These are phyloP conservation scores for Echium plantagineum DNA, from an alignment of 257 asterid species.

Conservation along the genomic window DNA sequence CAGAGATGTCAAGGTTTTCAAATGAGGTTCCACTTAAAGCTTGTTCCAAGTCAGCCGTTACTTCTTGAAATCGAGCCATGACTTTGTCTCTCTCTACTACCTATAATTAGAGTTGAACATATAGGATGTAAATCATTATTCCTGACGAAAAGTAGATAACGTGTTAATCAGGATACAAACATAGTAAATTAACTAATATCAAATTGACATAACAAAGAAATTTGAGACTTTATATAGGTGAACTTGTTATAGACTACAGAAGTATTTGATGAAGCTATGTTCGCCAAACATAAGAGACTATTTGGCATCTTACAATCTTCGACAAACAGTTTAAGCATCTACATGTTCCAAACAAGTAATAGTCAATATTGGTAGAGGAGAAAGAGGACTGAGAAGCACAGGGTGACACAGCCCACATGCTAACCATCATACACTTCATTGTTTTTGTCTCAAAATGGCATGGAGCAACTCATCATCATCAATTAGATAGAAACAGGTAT, in stretches of 20 bases:
- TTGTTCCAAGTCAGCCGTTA: conserved; percentile 69
- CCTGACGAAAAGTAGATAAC: not conserved
- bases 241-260: no score
- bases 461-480: no score
- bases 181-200: not conserved
- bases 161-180: not conserved
- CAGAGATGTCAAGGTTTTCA: conserved; percentile 81
- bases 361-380: not conserved
- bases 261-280: not conserved
- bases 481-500: no score
- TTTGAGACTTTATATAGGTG: not conserved
- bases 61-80: conserved; percentile 60
- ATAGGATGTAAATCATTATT: conserved; percentile 7
- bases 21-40: conserved; percentile 65
- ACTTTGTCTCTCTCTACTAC: conserved; percentile 80
- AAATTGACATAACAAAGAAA: not conserved
- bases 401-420: not conserved
- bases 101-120: conserved; percentile 33
- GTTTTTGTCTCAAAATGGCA: not conserved
- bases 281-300: not conserved
- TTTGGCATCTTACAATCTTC: not conserved
- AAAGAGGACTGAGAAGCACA: not conserved
- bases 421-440: not conserved
- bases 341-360: no score
- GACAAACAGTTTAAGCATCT: not conserved